Conservation (phyloP, 106 monocot species). For the Acorus calamus region DNA sequence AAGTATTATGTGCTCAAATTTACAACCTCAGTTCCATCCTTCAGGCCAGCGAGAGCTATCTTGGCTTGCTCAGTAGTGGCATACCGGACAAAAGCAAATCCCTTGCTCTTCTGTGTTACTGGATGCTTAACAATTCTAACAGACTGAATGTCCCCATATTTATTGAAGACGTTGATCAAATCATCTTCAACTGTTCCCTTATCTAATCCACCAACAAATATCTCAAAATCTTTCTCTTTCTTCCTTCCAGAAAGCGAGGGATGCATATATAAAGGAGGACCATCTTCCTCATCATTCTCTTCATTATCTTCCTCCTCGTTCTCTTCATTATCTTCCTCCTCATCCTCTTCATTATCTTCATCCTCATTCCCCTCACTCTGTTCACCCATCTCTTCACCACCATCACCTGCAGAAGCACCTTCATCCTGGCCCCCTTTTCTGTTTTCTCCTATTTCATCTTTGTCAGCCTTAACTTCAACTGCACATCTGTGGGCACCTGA, state of each 20-base stretch:
- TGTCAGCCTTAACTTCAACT: too few relatives aligned
- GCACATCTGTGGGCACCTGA: too few relatives aligned
- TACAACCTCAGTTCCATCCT: conserved; percentile 58
- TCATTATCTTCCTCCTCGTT: conserved; percentile 10
- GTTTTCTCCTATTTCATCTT: too few relatives aligned
- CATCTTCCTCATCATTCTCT: conserved; percentile 17
- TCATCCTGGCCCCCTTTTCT: too few relatives aligned
- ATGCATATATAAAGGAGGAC: conserved; percentile 9
- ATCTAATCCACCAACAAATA: conserved; percentile 54
- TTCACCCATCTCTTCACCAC: too few relatives aligned
- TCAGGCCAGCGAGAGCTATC: conserved; percentile 53
- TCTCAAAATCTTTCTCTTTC: conserved; percentile 31
- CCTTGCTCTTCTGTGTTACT: conserved; percentile 46
- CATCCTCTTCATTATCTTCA: neutral
- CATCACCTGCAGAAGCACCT: too few relatives aligned
- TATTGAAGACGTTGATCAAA: conserved; percentile 38
- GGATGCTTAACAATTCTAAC: conserved; percentile 41
- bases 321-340: neutral
- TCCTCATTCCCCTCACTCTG: neutral
- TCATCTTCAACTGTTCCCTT: conserved; percentile 50
- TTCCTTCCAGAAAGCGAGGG: conserved; percentile 11
- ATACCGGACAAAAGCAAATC: conserved; percentile 58
- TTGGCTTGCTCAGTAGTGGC: conserved; percentile 25
- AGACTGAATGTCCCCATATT: conserved; percentile 50
- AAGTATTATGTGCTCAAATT: too few relatives aligned